Evolutionary conservation across 2,329 filamentous ascomycete species (phyloP), one percentile per base, ranked within the genome.

Genomic region (Ophiostoma quercus): DNA sequence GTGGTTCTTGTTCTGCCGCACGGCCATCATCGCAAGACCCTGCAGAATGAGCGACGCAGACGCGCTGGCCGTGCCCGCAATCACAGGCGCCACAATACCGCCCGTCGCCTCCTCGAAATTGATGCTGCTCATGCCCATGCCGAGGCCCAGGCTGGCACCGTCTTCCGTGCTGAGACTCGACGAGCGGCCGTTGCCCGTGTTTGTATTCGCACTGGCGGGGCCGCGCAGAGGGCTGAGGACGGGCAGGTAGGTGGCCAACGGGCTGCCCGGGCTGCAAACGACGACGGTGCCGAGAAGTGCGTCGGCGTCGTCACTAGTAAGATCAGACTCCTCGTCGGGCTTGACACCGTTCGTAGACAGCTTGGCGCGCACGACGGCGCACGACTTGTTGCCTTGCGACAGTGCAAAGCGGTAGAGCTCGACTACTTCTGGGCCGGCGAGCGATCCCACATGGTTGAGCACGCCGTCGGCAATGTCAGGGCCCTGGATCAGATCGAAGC

Each of bases 301-400:
- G 70, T 89, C 90, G 66, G 86, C 84, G 2, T 66, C 51, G 1
- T 89, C 89, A 63, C 51, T 62, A 9, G 57, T 14, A 16, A 29
- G 25, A 1, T 86, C 85, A 0, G 85, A 83, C 68, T 88, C 84
- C 11, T 43, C n/a, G 14, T 66, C 54, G 0, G 39, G 8, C 4
- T 32, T 69, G 22, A 19, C 57, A 39, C 32, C 54, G 1, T 7
- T 14, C 5, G 47, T 39, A 11, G 60, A 43, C 39, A 67, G 14
- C 79, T 93, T 95, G 29, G 92, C 92, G 39, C 92, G 87, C 71
- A 96, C 93, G 71, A 96, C 91, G 51, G 91, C 92, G 75, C 91
- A 94, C 16, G 88, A 84, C 71, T 88, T 86, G 69, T 43, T 66
- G 32, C 22, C 34, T 74, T 92, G 90, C 11, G 86, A 84, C 1